phyloP scores from a whole-genome alignment of 2,329 filamentous ascomycete genomes.

The Didymosphaeria variabile region DNA sequence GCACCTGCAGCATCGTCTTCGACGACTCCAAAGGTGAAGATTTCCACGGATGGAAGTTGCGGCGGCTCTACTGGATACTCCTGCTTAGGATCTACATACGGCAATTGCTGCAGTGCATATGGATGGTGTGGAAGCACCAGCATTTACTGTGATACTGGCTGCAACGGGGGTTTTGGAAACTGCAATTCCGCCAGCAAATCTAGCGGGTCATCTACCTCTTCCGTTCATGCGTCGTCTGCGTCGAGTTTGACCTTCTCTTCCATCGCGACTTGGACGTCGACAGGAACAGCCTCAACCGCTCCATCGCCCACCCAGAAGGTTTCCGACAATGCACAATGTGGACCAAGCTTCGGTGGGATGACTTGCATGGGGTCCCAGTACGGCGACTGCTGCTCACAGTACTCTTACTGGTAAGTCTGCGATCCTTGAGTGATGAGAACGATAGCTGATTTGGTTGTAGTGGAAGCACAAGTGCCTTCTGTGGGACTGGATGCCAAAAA shows the following conservation, averaged over 20 bases:
- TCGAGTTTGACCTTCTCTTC: too few relatives aligned
- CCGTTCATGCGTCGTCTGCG: too few relatives aligned
- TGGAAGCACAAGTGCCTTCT: neutral
- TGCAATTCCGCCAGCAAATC: neutral
- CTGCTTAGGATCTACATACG: neutral
- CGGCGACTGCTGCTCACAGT: conserved; percentile 1
- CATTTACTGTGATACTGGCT: neutral
- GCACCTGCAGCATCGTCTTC: neutral
- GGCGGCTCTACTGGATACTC: neutral
- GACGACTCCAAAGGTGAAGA: neutral
- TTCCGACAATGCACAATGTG: neutral
- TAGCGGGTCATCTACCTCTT: too few relatives aligned
- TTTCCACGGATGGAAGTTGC: neutral
- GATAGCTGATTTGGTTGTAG: neutral
- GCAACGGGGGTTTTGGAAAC: neutral
- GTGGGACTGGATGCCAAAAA: conserved; percentile 3
- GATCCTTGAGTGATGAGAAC: neutral
- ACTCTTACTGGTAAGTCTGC: neutral
- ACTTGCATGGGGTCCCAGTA: neutral
- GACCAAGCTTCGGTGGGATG: neutral
- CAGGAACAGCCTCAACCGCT: neutral
- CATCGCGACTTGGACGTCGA: neutral
- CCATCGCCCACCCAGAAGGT: neutral
- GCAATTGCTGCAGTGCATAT: neutral
- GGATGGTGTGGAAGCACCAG: neutral